Base-by-base conservation (phyloP, 257 asterid species). In the Pogostemon cablin region DNA sequence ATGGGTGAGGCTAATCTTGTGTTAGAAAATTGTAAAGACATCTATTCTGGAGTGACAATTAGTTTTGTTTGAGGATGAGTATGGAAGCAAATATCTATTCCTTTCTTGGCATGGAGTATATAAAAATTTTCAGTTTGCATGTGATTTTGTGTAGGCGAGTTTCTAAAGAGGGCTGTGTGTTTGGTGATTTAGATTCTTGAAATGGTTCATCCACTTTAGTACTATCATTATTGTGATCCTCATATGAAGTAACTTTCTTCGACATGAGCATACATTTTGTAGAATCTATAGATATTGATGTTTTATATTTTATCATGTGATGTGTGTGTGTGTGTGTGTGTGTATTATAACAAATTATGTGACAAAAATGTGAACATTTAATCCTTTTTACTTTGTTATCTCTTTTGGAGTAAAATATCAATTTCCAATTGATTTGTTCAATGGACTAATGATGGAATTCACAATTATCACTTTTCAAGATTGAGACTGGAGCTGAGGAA, bases 401-500 rank as follows among this genome's bases (percentile, higher is more conserved):
- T 25, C 15, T 67, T 58, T 39, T 43, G 53, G 52, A 62, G 34
- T 52, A 9, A 41, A 11, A 69, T 56, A 9, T 68, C 71, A 47
- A 7, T 49, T 64, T 7, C 48, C 62, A 20, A 49, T 54, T 71
- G 38, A n/a, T 49, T 25, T 40, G 5, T 66, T 44, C 4, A 4
- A 53, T 65, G 37, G 9, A 49, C 74, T 76, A 9, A 65, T 25
- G 15, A 8, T 72, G 59, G 17, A n/a, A 65, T 69, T 35, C 25
- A 62, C 64, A 37, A 66, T 57, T 77, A 34, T 66, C 37, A 62
- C 12, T 43, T 72, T 69, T 80, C 55, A 78, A 93, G 99, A 91
- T 93, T 81, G 96, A 93, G 71, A 83, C 71, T 49, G 95, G 92
- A 40, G 80, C 55, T 72, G 99, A 82, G 80, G 95, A 87, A 61